Evolutionary conservation across 148 eudicot genomes (phyloP).

Genomic region (Persicaria tinctoria): DNA sequence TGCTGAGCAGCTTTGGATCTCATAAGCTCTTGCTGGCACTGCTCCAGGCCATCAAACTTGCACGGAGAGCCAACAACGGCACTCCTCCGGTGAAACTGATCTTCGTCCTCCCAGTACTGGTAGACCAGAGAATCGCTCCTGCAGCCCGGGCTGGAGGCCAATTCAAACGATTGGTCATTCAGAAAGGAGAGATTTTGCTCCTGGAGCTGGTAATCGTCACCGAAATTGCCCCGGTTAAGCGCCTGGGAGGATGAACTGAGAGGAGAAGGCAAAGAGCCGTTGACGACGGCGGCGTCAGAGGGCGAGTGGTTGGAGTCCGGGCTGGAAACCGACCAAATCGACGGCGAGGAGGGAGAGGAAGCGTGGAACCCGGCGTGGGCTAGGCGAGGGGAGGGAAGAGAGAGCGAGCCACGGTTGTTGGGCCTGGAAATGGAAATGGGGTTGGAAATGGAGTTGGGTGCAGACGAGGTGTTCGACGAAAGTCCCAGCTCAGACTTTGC

Average conservation of each 20-base stretch:
- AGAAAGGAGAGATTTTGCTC: slow-evolving; percentile 25
- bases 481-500: slow-evolving; percentile 43
- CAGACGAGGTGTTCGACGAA: slow-evolving; percentile 37
- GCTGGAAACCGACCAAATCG: slow-evolving; percentile 43
- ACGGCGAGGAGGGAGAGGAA: slow-evolving; percentile 44
- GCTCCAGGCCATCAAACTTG: slow-evolving; percentile 40
- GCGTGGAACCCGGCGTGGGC: slow-evolving; percentile 43
- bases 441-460: slow-evolving; percentile 27
- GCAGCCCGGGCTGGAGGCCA: slow-evolving; percentile 36
- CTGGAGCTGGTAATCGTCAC: slow-evolving; percentile 22
- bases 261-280: slow-evolving; percentile 28
- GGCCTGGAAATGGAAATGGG: slow-evolving; percentile 38
- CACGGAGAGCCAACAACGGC: slow-evolving; percentile 40
- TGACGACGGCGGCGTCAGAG: slow-evolving; percentile 54
- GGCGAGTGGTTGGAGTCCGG: slow-evolving; percentile 30
- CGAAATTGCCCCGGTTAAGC: slow-evolving; percentile 9
- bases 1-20: slow-evolving; percentile 53
- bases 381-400: slow-evolving; percentile 36
- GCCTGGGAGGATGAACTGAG: slow-evolving; percentile 21
- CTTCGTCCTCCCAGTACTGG: not conserved
- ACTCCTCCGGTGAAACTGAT: slow-evolving; percentile 39
- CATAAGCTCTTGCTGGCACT: slow-evolving; percentile 38
- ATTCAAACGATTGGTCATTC: slow-evolving; percentile 27
- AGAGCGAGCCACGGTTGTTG: slow-evolving; percentile 34
- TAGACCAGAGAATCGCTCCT: too few species aligned